Conservation (phyloP, 1,284 basidiomycete species). For the Boletus smithii region DNA sequence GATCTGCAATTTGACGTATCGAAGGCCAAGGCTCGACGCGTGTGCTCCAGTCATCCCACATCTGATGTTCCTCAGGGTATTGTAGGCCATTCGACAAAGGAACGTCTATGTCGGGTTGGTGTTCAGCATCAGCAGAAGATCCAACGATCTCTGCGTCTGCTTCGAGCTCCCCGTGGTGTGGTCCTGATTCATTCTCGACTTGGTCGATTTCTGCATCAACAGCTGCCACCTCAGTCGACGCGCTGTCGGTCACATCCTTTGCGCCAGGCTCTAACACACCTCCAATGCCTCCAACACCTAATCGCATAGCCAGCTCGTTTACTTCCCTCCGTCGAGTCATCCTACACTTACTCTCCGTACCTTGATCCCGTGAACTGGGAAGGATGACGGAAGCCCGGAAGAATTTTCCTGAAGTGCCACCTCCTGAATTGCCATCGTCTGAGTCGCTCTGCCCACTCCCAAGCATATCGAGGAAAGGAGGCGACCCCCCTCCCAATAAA, state of each 20-base stretch:
- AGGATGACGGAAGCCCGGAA: slow-evolving; percentile 73
- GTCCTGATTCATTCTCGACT: slow-evolving; percentile 3
- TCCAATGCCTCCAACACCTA: slow-evolving; percentile 74
- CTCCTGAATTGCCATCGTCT: slow-evolving; percentile 23
- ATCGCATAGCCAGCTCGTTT: slow-evolving; percentile 75
- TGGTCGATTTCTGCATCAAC: slow-evolving; percentile 7
- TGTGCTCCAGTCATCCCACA: slow-evolving; percentile 75
- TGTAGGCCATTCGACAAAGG: slow-evolving; percentile 5
- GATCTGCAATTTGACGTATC: slow-evolving; percentile 69
- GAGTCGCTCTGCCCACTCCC: slow-evolving; percentile 13
- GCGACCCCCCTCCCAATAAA: slow-evolving; percentile 42
- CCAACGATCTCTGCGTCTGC: slow-evolving; percentile 13
- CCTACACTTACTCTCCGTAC: slow-evolving; percentile 56
- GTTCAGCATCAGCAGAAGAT: slow-evolving; percentile 17
- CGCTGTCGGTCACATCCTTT: slow-evolving; percentile 5
- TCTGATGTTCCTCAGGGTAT: slow-evolving; percentile 35
- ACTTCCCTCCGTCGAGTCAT: slow-evolving; percentile 64
- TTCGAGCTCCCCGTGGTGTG: slow-evolving; percentile 18
- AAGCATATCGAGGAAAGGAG: slow-evolving; percentile 30
- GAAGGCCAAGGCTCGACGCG: slow-evolving; percentile 62
- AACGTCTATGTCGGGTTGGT: too few species aligned
- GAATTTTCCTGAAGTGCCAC: slow-evolving; percentile 40
- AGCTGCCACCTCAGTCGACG: slow-evolving; percentile 12
- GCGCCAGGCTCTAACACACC: slow-evolving; percentile 52
- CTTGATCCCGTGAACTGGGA: slow-evolving; percentile 56